Percentiles rank a stretch among this genome's conserved stretches.
phyloP scores from a whole-genome alignment of 2,329 filamentous ascomycete genomes.

The Scytalidium lignicola region DNA sequence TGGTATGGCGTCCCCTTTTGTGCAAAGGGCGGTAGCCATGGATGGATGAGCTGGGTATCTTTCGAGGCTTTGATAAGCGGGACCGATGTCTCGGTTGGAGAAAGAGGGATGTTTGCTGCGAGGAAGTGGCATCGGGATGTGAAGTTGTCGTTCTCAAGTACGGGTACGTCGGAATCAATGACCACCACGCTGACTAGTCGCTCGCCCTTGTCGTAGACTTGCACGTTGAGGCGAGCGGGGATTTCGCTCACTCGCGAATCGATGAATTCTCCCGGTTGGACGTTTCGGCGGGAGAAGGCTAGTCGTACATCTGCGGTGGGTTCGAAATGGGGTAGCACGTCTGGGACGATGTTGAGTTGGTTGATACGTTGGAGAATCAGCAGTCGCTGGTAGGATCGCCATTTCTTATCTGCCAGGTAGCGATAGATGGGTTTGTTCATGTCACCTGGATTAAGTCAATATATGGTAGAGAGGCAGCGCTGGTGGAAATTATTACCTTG shows the following conservation, averaged over 20 bases:
- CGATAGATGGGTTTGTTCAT: slow-evolving; percentile 97
- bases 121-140: slow-evolving; percentile 81
- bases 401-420: slow-evolving; percentile 79
- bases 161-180: slow-evolving; percentile 85
- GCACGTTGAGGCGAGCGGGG: slow-evolving; percentile 71
- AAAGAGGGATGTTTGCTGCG: slow-evolving; percentile 66
- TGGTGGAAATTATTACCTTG: slow-evolving; percentile 52
- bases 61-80: slow-evolving; percentile 58
- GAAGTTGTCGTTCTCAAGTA: slow-evolving; percentile 70
- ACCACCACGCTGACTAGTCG: slow-evolving; percentile 81
- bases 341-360: slow-evolving; percentile 83
- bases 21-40: slow-evolving; percentile 81
- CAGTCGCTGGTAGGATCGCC: slow-evolving; percentile 75
- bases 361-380: slow-evolving; percentile 79
- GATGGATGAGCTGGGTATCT: slow-evolving; percentile 62
- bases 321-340: slow-evolving; percentile 76
- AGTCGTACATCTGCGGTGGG: slow-evolving; percentile 76
- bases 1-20: slow-evolving; percentile 92
- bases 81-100: slow-evolving; percentile 54
- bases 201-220: slow-evolving; percentile 77
- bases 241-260: slow-evolving; percentile 68
- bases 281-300: slow-evolving; percentile 65
- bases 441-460: slow-evolving; percentile 55
- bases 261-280: slow-evolving; percentile 74
- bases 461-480: too few relatives aligned